Base-by-base conservation (phyloP, 2,329 filamentous ascomycete genomes). In the Ophiocordyceps polyrhachis-furcata region DNA sequence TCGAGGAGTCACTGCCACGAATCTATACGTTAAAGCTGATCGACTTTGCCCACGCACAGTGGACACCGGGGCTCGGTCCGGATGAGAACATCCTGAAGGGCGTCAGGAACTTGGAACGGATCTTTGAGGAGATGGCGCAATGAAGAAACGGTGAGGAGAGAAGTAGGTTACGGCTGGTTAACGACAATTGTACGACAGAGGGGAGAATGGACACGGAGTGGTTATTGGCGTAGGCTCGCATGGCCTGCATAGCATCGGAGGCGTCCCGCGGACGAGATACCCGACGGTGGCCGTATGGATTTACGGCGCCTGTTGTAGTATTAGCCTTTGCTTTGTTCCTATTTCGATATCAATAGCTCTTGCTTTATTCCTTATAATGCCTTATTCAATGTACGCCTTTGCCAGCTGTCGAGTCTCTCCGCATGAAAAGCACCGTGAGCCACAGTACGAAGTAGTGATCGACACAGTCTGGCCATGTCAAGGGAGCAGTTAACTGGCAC, bases 41-140 rank as follows among this genome's bases (percentile, higher is more conserved):
- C 53, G 91, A 98, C 60, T 98, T 98, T 69, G 91, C 91, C 1
- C 91, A 98, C 62, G 91, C 91, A 12, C 65, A 69, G 43, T 96
- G 82, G 79, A 81, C 77, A 1, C 82, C 84, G 0, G 85, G 86
- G 1, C 64, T 81, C 54, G 89, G 89, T 0, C 81, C 83, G 0
- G 91, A 98, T 58, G 81, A 93, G 62, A 96, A 96, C 56, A 66
- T 74, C 14, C 67, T 95, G 29, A 66, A 67, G 32, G 88, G 88
- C 0, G 75, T 95, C 49, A 70, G 78, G 56, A 89, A 73, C 56
- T 65, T 89, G 35, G 69, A 74, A 44, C 69, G 69, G 48, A 79
- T 95, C 28, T 79, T 96, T 53, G 71, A 78, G 47, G 71, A 82
- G 45, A 62, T 93, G 56, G 63, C 69, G 20, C 47, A 55, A 51